Conservation (phyloP, 805 yeast genomes). For the Zygoascus ofunaensis region DNA sequence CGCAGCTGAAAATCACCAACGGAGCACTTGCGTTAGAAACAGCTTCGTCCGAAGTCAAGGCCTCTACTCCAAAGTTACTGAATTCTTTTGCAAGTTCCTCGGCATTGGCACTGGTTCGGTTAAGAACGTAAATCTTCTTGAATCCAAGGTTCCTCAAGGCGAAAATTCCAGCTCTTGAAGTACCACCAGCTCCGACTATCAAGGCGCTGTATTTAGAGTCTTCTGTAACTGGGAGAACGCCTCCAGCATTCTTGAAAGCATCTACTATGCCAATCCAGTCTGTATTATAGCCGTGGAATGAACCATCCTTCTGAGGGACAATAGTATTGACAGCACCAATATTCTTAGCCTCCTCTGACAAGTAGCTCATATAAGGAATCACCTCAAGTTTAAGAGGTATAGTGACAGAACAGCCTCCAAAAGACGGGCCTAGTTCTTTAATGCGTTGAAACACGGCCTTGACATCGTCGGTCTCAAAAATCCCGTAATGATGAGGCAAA, state of each 20-base stretch:
- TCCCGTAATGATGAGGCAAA: slow-evolving; percentile 62
- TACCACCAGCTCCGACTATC: slow-evolving; percentile 95
- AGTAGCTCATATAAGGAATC: slow-evolving; percentile 51
- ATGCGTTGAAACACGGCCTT: slow-evolving; percentile 45
- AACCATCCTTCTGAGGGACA: slow-evolving; percentile 41
- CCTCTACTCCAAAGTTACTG: slow-evolving; percentile 49
- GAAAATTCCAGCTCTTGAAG: slow-evolving; percentile 87
- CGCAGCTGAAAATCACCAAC: slow-evolving; percentile 62
- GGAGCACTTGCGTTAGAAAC: slow-evolving; percentile 36
- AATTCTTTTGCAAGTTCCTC: slow-evolving; percentile 49
- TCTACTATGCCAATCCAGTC: slow-evolving; percentile 87
- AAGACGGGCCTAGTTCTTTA: slow-evolving; percentile 35
- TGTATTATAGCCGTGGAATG: slow-evolving; percentile 78
- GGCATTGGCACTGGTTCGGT: slow-evolving; percentile 67
- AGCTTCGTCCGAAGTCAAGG: slow-evolving; percentile 43
- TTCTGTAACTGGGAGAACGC: slow-evolving; percentile 32
- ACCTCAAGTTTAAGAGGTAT: slow-evolving; percentile 86
- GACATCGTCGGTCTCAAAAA: slow-evolving; percentile 61
- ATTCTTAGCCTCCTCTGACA: slow-evolving; percentile 65
- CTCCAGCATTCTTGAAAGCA: slow-evolving; percentile 51
- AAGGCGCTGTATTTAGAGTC: slow-evolving; percentile 43
- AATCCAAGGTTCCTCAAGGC: slow-evolving; percentile 80
- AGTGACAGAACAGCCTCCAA: slow-evolving; percentile 95
- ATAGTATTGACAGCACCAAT: slow-evolving; percentile 96
- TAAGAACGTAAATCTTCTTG: slow-evolving; percentile 61